Evolutionary conservation across 2,329 filamentous ascomycete genomes (phyloP).

Genomic region (Magnaporthiopsis incrustans): DNA sequence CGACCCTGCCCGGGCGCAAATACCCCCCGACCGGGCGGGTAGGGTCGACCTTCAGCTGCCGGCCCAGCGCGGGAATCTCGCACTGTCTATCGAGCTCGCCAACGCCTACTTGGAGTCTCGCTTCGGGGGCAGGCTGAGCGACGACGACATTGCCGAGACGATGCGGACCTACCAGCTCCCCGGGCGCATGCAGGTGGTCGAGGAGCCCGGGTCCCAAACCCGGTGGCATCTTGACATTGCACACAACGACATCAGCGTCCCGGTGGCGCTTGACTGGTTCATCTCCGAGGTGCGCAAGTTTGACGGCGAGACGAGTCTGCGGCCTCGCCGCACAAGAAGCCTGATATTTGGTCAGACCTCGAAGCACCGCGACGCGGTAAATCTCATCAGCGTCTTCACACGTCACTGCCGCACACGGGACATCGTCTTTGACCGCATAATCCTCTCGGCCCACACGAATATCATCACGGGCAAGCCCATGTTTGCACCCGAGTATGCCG

Average conservation of each 20-base stretch:
- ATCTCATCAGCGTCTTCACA: background rate
- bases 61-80: constrained; percentile 5
- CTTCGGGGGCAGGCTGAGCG: background rate
- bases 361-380: background rate
- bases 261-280: constrained; percentile 6
- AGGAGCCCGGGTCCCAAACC: background rate
- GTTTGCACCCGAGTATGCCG: constrained; percentile 1
- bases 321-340: background rate
- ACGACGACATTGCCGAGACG: constrained; percentile 3
- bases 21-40: background rate
- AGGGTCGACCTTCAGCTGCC: constrained; percentile 1
- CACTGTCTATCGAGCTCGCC: constrained; percentile 1
- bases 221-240: constrained; percentile 7
- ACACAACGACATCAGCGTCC: constrained; percentile 7
- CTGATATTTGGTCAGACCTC: constrained; percentile 5
- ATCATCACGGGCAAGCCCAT: constrained; percentile 2
- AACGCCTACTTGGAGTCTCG: constrained; percentile 6
- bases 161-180: background rate
- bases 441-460: constrained; percentile 1
- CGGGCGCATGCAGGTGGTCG: constrained; percentile 4
- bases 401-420: background rate
- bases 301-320: background rate
- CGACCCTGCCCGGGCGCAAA: background rate
- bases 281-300: constrained; percentile 3
- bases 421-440: constrained; percentile 4